These are phyloP conservation scores for Nicotiana obtusifolia DNA, from an alignment of 257 asterid genomes.

Conservation along the genomic window DNA sequence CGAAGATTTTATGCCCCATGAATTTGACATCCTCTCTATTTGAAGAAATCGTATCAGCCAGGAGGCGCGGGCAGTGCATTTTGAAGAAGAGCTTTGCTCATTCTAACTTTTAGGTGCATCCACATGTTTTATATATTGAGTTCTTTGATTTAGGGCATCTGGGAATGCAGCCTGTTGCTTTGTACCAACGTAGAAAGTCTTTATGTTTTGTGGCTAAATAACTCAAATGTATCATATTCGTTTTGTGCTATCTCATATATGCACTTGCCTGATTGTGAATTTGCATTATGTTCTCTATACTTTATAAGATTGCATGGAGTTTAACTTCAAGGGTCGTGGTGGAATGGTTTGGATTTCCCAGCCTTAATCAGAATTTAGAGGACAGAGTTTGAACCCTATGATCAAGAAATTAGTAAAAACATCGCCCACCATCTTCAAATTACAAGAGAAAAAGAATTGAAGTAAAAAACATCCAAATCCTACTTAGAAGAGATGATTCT, in stretches of 20 bases:
- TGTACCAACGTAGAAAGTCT: not conserved
- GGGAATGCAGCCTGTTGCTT: not conserved
- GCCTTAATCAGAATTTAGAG: not conserved
- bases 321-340: not conserved
- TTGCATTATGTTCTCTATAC: not conserved
- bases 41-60: conserved; percentile 14
- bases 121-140: not conserved
- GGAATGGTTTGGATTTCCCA: not conserved
- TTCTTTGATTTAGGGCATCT: not conserved
- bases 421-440: not conserved
- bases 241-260: not conserved
- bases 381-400: not conserved
- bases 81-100: conserved; percentile 10
- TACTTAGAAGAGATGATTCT: not conserved
- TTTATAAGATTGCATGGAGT: no score
- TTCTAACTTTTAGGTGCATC: conserved; percentile 4
- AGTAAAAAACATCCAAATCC: not conserved
- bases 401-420: not conserved
- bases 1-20: conserved; percentile 98
- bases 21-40: conserved; percentile 52
- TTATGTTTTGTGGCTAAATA: not conserved
- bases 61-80: not conserved
- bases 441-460: not conserved
- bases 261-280: not conserved
- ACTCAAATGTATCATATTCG: not conserved